Base-by-base conservation (phyloP, 306 rosid genomes). In the Begonia peltatifolia region DNA sequence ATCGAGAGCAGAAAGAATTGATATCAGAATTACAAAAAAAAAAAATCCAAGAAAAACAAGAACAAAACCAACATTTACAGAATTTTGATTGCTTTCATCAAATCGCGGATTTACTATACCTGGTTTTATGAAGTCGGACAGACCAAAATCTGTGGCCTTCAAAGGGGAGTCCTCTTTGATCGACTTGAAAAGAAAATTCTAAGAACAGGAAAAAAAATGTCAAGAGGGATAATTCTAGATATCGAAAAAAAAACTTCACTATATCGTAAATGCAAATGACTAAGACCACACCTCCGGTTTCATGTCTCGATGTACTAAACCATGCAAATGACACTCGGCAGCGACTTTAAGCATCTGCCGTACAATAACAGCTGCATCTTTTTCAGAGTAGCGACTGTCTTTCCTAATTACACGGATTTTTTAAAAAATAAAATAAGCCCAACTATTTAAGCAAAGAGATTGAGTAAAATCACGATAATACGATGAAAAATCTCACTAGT, bases 301-400 rank as follows among this genome's bases (percentile, higher is more conserved):
- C 99, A 92, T 83, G 83, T 92, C 99, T 23, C 99, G 80, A 63
- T 92, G 99, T 25, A 92, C 99, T 78, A 92, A 82, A 51, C 99
- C 99, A 25, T 92, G 99, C 58, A 92, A 81, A 81, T 92, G 99
- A 66, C 99, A 92, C 74, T 92, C 74, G 9, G 96, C 99, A 10
- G 99, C 94, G 68, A 92, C 99, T 74, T 86, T 86, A 46, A 92
- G 96, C 99, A 92, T 92, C 79, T 92, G 99, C 62, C 99, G 72
- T 51, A 92, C 96, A 46, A 86, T 76, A 50, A 92, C 96, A 9
- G 96, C 99, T 2, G 96, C 96, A 71, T 92, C 99, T 53, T 86
- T 92, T 73, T 92, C 96, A 16, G 94, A 56, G 46, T 92, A 92
- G 17, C 99, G 94, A 65, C 94, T 92, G 67, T 86, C 94, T 77